Base-by-base conservation (phyloP, 2,329 filamentous ascomycete species). In the Sarocladium brachiariae region DNA sequence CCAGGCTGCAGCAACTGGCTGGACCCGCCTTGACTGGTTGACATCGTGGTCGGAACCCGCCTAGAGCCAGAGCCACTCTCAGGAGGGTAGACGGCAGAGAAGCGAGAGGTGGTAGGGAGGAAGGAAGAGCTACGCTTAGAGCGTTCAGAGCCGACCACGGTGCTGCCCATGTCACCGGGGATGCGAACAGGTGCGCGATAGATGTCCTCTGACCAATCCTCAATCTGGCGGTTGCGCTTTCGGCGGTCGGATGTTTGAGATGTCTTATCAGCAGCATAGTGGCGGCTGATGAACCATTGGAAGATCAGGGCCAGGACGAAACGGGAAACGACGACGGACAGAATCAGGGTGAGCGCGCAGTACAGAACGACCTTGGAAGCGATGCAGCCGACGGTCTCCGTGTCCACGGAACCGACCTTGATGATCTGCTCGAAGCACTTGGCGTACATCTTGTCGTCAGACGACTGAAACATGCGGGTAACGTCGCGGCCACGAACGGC, bases 201-300 rank as follows among this genome's bases (percentile, higher is more conserved):
- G 60, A 99, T 99, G 63, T 99, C 93, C 57, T 97, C 89, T 13
- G 86, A 86, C 93, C 93, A 99, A 61, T 96, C 92, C 67, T 99
- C 93, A 57, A 99, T 99, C 70, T 97, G 90, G 59, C 86, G 83
- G 58, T 91, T 86, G 53, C 93, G 84, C 70, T 91, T 86, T 65
- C 92, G 90, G 57, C 84, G 81, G 65, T 93, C 82, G 4, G 84
- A 83, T 14, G 82, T 83, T 66, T 95, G 85, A 2, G 89, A 92
- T 1, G 92, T 95, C 69, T 89, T 96, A 45, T 78, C 72, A 1
- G 92, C 89, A 3, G 86, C 91, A 63, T 92, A 97, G 56, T 84
- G 85, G 58, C 86, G 84, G 65, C 87, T 87, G 57, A 97, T 76
- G 69, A 99, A 96, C 95, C 95, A 99, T 63, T 96, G 89, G 73